Evolutionary conservation across 2,329 filamentous ascomycete genomes (phyloP), one percentile per base, ranked within the genome.

Genomic region (Claviceps purpurea): DNA sequence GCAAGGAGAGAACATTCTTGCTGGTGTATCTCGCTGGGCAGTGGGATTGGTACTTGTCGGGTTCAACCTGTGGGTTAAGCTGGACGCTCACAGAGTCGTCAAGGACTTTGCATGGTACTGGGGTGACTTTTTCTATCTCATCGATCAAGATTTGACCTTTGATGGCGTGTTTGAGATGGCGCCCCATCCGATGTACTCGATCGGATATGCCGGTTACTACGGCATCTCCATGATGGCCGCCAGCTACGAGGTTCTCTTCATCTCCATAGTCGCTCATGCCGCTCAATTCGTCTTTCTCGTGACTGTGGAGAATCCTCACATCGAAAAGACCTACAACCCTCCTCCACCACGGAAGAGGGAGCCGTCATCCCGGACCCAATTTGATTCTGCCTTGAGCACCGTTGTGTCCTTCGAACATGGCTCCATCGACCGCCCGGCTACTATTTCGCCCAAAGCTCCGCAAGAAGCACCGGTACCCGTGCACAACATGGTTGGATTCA

Each of bases 61-160:
- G 53, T 97, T 98, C 78, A 98, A 97, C 67, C 77, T 97, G 22
- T 97, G 93, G 90, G 93, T 98, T 57, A 98, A 98, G 71, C 77
- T 98, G 56, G 93, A 98, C 69, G 93, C 93, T 20, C 93, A 98
- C 68, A 81, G 93, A 55, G 93, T 98, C 49, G 93, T 98, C 64
- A 97, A 97, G 70, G 93, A 98, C 70, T 98, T 90, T 71, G 93
- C 93, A 30, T 98, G 93, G 93, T 98, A 97, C 70, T 98, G 93
- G 93, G 93, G 93, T 56, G 93, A 98, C 69, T 97, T 97, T 71
- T 98, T 97, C 76, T 98, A 89, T 70, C 83, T 98, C 63, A 88
- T 98, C 67, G 93, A 98, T 69, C 90, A 97, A 71, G 89, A 95
- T 64, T 76, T 98, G 66, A 97, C 90, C 49, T 98, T 98, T 68